Base-by-base conservation (phyloP, 257 asterid species). In the Solanum chilense region DNA sequence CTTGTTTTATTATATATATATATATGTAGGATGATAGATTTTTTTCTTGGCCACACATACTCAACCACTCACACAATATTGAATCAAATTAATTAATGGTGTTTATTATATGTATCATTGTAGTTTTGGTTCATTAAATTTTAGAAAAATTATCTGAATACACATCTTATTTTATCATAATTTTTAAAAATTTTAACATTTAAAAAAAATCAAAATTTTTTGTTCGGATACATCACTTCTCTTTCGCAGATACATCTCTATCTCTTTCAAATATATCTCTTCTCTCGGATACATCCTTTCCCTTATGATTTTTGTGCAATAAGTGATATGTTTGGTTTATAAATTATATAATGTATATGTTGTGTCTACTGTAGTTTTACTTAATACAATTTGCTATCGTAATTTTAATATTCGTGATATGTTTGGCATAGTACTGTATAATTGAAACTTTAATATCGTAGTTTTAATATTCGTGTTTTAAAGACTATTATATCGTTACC, bases 151-250 rank as follows among this genome's bases (percentile, higher is more conserved):
- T 16, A 49, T 0, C 23, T 2, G 7, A 52, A 52, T 6, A 16
- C 0, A 52, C 0, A 8, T 6, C 10, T 16, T 6, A 52, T 16
- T 16, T 2, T 16, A 52, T 52, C 14, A 1, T 52, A 16, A 52
- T 52, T 9, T 52, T 0, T 52, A 52, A 16, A 52, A 52, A 2
- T 52, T 0, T 0, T 1, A 6, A 52, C 0, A 52, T 6, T 52
- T 16, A 2, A 2, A 52, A 52, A 5, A 52, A 2, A 1, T 16
- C 23, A 52, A 52, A 15, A 52, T 2, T 6, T 0, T 1, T 21
- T 18, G 23, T 52, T 6, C 4, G 4, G 0, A 16, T 52, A 52
- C 23, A 6, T 52, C 62, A 16, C 23, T 52, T 2, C 0, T 9
- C 23, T 49, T 23, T 2, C 0, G 4, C 60, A 0, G 0, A 2